Percentiles rank a stretch among this genome's conserved stretches.
phyloP scores from a whole-genome alignment of 129 eudicot species.

The Tagetes patula region DNA sequence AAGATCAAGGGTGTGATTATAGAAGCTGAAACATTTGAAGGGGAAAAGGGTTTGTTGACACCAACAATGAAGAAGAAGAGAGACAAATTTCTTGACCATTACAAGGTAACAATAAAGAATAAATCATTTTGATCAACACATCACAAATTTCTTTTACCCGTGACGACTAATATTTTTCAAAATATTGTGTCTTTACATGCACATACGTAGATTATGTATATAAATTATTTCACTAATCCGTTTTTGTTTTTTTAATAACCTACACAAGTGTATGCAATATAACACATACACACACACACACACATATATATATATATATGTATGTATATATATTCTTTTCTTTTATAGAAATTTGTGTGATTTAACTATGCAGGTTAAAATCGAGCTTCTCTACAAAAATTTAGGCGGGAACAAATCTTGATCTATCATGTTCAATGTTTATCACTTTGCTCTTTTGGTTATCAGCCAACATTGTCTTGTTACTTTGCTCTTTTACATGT shows the following conservation, averaged over 20 bases:
- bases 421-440: background rate
- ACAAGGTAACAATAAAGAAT: constrained; percentile 47
- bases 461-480: too few relatives aligned
- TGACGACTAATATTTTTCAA: too few relatives aligned
- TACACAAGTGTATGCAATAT: too few relatives aligned
- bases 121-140: too few relatives aligned
- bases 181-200: too few relatives aligned
- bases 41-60: constrained; percentile 65
- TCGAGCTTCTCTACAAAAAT: constrained; percentile 13
- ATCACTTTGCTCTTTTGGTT: background rate
- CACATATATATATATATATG: too few relatives aligned
- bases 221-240: too few relatives aligned
- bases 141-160: too few relatives aligned
- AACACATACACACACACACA: too few relatives aligned
- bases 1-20: constrained; percentile 60
- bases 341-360: background rate
- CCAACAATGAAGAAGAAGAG: constrained; percentile 88
- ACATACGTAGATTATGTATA: too few relatives aligned
- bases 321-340: background rate
- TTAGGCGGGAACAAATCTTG: constrained; percentile 12
- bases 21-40: constrained; percentile 67
- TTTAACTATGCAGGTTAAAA: constrained; percentile 23
- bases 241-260: too few relatives aligned
- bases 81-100: constrained; percentile 49
- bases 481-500: too few relatives aligned